Conservation (phyloP, 305 asterid genomes). For the Stenogyne calaminthoides region DNA sequence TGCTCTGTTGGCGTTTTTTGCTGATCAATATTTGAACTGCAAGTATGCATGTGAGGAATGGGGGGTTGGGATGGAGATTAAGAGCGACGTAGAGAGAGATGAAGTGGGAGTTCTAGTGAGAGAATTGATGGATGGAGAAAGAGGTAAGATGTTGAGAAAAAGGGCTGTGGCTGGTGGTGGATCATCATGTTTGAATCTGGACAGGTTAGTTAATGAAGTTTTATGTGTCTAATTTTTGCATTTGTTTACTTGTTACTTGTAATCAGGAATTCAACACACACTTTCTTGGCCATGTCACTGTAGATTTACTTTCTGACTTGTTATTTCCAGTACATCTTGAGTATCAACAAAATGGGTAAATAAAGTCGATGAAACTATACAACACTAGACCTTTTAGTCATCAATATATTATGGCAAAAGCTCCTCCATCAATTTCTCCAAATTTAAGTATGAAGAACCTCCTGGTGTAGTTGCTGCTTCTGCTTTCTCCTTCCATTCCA, state of each 20-base stretch:
- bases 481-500: slow-evolving; percentile 42
- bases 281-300: neutral
- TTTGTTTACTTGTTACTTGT: neutral
- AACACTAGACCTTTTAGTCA: neutral
- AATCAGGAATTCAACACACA: neutral
- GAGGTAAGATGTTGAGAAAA: slow-evolving; percentile 35
- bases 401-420: neutral
- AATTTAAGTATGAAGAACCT: slow-evolving; percentile 38
- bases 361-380: neutral
- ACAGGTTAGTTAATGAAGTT: slow-evolving; percentile 31
- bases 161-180: slow-evolving; percentile 35
- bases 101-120: slow-evolving; percentile 44
- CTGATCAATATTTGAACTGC: slow-evolving; percentile 46
- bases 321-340: neutral
- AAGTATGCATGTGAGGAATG: slow-evolving; percentile 43
- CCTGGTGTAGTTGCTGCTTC: slow-evolving; percentile 31
- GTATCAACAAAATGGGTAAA: neutral
- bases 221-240: neutral
- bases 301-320: too few species aligned
- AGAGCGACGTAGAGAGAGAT: slow-evolving; percentile 28
- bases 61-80: slow-evolving; percentile 49
- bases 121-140: slow-evolving; percentile 44
- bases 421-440: slow-evolving; percentile 33
- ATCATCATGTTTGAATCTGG: slow-evolving; percentile 40
- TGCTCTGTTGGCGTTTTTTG: slow-evolving; percentile 54